phyloP scores from a whole-genome alignment of 2,329 filamentous ascomycete genomes.

The Talaromyces sp. region DNA sequence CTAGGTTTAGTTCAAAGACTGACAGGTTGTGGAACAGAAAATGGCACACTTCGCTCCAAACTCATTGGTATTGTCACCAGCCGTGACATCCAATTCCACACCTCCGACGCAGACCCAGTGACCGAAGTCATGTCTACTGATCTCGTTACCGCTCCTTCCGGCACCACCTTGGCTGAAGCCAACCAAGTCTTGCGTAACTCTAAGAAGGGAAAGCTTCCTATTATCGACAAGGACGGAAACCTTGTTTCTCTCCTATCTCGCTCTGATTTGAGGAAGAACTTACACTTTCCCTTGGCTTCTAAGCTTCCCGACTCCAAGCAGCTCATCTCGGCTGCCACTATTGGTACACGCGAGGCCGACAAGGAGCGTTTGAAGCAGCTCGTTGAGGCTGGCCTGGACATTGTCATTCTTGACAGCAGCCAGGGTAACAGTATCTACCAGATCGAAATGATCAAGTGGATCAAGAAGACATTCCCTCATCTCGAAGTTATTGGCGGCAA shows the following conservation, averaged over 20 bases:
- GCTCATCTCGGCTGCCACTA: conserved; percentile 88
- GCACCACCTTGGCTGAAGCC: conserved; percentile 79
- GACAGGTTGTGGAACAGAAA: conserved; percentile 55
- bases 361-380: conserved; percentile 80
- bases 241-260: conserved; percentile 87
- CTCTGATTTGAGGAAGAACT: conserved; percentile 97
- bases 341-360: conserved; percentile 91
- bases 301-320: conserved; percentile 97
- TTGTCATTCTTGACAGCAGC: conserved; percentile 91
- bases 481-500: conserved; percentile 97
- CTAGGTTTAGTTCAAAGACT: conserved; percentile 11
- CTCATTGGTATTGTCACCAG: conserved; percentile 96
- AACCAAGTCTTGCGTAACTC: conserved; percentile 90
- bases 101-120: conserved; percentile 65
- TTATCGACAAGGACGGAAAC: conserved; percentile 77
- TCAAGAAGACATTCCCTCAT: conserved; percentile 78
- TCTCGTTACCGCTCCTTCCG: conserved; percentile 77
- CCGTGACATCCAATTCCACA: conserved; percentile 96
- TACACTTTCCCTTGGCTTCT: conserved; percentile 91
- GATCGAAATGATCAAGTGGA: conserved; percentile 95
- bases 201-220: conserved; percentile 97
- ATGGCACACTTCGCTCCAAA: conserved; percentile 88
- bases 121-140: conserved; percentile 93
- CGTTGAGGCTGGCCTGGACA: conserved; percentile 89
- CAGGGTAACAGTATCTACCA: conserved; percentile 99